These are phyloP conservation scores for Scleroderma citrinum DNA, from an alignment of 768 basidiomycete genomes.

Conservation along the genomic window DNA sequence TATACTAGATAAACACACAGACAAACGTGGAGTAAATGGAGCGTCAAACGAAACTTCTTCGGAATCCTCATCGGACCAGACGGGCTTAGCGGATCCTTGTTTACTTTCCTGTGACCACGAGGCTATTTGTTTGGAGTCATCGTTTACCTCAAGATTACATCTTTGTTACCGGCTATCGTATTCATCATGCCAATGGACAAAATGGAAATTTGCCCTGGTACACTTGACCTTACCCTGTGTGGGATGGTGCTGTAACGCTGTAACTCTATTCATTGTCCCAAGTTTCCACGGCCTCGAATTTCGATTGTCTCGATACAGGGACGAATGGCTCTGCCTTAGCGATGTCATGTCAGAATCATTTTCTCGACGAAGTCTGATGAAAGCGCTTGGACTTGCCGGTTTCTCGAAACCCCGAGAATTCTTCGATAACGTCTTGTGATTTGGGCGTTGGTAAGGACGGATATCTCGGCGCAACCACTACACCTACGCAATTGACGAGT, in stretches of 20 bases:
- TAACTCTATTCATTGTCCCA: background rate
- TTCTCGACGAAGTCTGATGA: too few relatives aligned
- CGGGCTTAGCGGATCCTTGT: background rate
- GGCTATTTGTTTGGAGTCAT: background rate
- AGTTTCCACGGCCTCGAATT: too few relatives aligned
- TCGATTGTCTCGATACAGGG: too few relatives aligned
- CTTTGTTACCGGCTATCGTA: background rate
- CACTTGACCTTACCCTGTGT: background rate
- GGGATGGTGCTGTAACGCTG: background rate
- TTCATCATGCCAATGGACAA: background rate
- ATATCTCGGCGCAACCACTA: too few relatives aligned
- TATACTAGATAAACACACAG: too few relatives aligned
- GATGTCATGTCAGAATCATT: too few relatives aligned
- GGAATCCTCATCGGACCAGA: background rate
- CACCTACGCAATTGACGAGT: too few relatives aligned
- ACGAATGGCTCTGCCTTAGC: too few relatives aligned
- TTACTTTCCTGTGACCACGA: slow-evolving; percentile 1
- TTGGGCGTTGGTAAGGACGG: too few relatives aligned
- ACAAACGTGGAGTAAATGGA: background rate
- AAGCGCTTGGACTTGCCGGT: too few relatives aligned
- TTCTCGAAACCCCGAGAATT: too few relatives aligned
- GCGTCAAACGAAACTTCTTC: background rate
- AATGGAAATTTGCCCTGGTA: background rate
- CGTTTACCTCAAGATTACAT: slow-evolving; percentile 3
- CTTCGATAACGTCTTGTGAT: too few relatives aligned